Conservation (phyloP, 306 rosid species). For the Glycyrrhiza uralensis region DNA sequence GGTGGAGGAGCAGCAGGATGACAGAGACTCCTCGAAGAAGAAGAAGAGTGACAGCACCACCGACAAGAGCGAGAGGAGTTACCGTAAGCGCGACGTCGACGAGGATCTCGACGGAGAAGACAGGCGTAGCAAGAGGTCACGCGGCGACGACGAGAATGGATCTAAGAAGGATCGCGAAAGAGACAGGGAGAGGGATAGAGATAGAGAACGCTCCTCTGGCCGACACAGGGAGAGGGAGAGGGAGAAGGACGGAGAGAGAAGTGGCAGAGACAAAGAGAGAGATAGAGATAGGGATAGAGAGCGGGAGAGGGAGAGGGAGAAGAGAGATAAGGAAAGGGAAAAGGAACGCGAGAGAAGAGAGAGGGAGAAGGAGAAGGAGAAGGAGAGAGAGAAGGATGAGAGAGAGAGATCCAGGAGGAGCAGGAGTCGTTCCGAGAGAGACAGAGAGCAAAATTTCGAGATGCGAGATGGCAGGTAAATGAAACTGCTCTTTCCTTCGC, state of each 20-base stretch:
- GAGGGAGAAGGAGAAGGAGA: constrained; percentile 23
- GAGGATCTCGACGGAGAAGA: constrained; percentile 53
- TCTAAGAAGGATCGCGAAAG: constrained; percentile 48
- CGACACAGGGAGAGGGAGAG: constrained; percentile 54
- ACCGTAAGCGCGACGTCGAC: constrained; percentile 70
- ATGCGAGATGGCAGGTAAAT: constrained; percentile 65
- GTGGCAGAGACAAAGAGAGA: constrained; percentile 22
- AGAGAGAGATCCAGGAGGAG: constrained; percentile 58
- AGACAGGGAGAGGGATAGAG: constrained; percentile 28
- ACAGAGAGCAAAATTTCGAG: constrained; percentile 67
- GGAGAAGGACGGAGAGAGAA: constrained; percentile 41
- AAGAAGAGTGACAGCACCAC: constrained; percentile 29
- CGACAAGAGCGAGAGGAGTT: constrained; percentile 58
- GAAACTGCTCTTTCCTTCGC: not conserved
- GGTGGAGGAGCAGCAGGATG: constrained; percentile 71
- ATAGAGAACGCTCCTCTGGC: constrained; percentile 29
- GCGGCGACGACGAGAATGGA: constrained; percentile 70
- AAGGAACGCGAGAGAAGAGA: constrained; percentile 14
- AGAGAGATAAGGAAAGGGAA: constrained; percentile 15
- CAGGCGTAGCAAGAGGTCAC: constrained; percentile 54
- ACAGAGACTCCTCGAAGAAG: constrained; percentile 52
- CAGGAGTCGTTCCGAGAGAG: constrained; percentile 58
- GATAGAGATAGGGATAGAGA: constrained; percentile 27
- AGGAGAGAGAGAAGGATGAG: constrained; percentile 31
- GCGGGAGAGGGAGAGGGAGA: constrained; percentile 13